These are phyloP conservation scores for Giardia muris DNA, from an alignment of 208 protist genomes.

Conservation along the genomic window DNA sequence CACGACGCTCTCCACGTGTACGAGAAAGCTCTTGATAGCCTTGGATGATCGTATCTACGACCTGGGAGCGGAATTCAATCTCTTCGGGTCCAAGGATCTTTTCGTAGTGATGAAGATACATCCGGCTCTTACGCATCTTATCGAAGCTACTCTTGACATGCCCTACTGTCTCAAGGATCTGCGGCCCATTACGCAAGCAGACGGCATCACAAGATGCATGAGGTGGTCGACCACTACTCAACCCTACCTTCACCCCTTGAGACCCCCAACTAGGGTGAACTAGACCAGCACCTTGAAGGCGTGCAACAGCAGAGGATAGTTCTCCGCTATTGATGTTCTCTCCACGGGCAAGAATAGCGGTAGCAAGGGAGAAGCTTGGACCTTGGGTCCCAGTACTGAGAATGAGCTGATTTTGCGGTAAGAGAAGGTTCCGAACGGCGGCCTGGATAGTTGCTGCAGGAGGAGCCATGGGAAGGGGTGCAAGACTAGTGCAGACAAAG, in stretches of 20 bases:
- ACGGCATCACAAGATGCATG: not conserved
- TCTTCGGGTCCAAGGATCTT: not conserved
- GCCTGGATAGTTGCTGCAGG: not conserved
- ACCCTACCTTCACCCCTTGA: not conserved
- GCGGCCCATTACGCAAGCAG: not conserved
- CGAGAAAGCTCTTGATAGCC: not conserved
- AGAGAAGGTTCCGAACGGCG: not conserved
- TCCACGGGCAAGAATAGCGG: no score
- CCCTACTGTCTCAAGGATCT: not conserved
- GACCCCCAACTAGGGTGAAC: not conserved
- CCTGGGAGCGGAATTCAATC: not conserved
- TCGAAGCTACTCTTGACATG: not conserved
- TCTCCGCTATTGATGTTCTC: not conserved
- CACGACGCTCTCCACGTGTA: not conserved
- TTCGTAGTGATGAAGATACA: conserved; percentile 17
- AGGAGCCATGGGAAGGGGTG: not conserved
- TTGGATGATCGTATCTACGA: not conserved
- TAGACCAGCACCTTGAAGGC: not conserved
- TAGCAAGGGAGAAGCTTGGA: not conserved
- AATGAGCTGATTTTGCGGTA: not conserved
- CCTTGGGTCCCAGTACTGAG: not conserved
- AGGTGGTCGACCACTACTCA: not conserved
- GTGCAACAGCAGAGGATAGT: not conserved
- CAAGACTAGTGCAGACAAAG: not conserved
- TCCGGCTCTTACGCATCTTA: not conserved